Evolutionary conservation across 306 rosid genomes (phyloP).

Genomic region (Morella rubra): DNA sequence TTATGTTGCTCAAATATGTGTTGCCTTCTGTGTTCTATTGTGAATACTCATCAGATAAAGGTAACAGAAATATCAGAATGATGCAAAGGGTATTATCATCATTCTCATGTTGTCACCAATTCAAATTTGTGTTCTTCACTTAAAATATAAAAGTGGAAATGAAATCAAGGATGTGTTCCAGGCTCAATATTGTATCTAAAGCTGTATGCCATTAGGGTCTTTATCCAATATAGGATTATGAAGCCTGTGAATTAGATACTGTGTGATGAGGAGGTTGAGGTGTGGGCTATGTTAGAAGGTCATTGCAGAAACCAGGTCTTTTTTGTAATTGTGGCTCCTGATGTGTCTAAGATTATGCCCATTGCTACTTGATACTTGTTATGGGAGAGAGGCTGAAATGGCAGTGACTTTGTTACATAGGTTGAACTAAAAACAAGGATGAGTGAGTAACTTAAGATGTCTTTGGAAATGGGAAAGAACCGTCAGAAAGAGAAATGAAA

Average conservation of each 20-base stretch:
- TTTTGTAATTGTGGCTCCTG: neutral
- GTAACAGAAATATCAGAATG: neutral
- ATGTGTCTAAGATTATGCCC: neutral
- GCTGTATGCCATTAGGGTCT: neutral
- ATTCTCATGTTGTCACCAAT: neutral
- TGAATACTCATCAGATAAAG: neutral
- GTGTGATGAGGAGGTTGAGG: neutral
- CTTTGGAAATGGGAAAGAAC: neutral
- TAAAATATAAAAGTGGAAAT: neutral
- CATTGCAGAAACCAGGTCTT: neutral
- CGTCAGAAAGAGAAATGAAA: neutral
- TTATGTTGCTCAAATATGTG: neutral
- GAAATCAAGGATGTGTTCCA: neutral
- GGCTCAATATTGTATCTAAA: neutral
- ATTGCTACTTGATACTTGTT: neutral
- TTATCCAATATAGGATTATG: neutral
- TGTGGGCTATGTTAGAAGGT: neutral
- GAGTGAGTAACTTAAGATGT: neutral
- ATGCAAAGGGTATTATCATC: neutral
- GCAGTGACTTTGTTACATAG: neutral
- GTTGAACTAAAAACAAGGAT: neutral
- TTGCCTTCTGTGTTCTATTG: neutral
- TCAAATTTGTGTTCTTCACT: neutral
- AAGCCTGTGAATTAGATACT: neutral
- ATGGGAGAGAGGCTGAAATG: slow-evolving; percentile 6